phyloP scores from a whole-genome alignment of 768 basidiomycete species.

The Mycena maculata region DNA sequence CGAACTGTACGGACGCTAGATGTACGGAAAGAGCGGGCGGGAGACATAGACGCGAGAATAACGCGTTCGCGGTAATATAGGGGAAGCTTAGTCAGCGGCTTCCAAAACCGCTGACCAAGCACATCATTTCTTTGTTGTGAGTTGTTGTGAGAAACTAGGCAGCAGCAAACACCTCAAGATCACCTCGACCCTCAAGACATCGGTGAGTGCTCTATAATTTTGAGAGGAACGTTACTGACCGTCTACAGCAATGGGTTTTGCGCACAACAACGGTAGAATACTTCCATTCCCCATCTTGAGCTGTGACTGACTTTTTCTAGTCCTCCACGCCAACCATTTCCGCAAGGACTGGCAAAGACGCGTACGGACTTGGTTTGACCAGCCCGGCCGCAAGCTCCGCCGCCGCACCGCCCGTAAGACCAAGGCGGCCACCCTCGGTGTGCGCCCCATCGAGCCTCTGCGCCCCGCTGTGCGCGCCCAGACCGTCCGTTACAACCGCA shows the following conservation, averaged over 20 bases:
- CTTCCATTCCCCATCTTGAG: not conserved
- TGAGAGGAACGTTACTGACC: slow-evolving; percentile 17
- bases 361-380: slow-evolving; percentile 98
- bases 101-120: too few species aligned
- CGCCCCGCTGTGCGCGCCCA: slow-evolving; percentile 97
- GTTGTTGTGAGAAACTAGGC: too few species aligned
- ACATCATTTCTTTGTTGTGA: too few species aligned
- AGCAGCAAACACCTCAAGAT: slow-evolving; percentile 1
- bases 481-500: slow-evolving; percentile 98
- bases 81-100: too few species aligned
- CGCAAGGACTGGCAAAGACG: slow-evolving; percentile 99
- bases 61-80: too few species aligned
- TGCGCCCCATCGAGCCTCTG: slow-evolving; percentile 90
- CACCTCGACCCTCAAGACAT: slow-evolving; percentile 17
- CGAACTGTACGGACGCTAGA: too few species aligned
- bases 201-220: slow-evolving; percentile 15
- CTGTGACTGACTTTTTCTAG: slow-evolving; percentile 49
- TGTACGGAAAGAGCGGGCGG: too few species aligned
- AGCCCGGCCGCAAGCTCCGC: slow-evolving; percentile 97
- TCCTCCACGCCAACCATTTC: slow-evolving; percentile 95
- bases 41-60: too few species aligned
- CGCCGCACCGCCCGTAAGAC: slow-evolving; percentile 91
- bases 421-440: slow-evolving; percentile 92
- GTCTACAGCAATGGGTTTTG: slow-evolving; percentile 79
- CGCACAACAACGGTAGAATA: slow-evolving; percentile 56